phyloP scores from a whole-genome alignment of 495 filamentous ascomycete species.

The Ramalina intermedia region DNA sequence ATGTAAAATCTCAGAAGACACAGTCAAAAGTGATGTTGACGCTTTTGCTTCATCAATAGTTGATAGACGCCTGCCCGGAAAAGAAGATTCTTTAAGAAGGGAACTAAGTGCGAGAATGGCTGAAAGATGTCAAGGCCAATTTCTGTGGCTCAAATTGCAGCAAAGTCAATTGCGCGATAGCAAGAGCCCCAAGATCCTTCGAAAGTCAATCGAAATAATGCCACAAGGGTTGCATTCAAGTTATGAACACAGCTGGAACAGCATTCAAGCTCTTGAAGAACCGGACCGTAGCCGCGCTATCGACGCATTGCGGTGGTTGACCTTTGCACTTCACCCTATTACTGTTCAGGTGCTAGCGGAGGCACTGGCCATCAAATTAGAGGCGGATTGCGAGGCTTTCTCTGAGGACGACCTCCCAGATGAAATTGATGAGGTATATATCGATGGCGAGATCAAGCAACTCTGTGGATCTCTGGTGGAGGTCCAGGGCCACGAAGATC shows the following conservation, averaged over 20 bases:
- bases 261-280: slow-evolving; percentile 10
- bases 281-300: slow-evolving; percentile 13
- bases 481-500: not conserved
- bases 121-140: slow-evolving; percentile 18
- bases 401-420: slow-evolving; percentile 15
- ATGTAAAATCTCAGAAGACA: slow-evolving; percentile 9
- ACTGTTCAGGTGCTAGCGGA: slow-evolving; percentile 18
- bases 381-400: slow-evolving; percentile 6
- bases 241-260: slow-evolving; percentile 19
- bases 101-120: slow-evolving; percentile 13
- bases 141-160: slow-evolving; percentile 18
- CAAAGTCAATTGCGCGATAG: slow-evolving; percentile 9
- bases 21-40: slow-evolving; percentile 10
- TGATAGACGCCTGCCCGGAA: slow-evolving; percentile 11
- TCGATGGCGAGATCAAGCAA: slow-evolving; percentile 13
- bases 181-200: slow-evolving; percentile 14
- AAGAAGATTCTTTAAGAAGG: slow-evolving; percentile 6
- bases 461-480: slow-evolving; percentile 20
- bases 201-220: slow-evolving; percentile 12
- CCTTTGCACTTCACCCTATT: slow-evolving; percentile 16
- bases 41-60: slow-evolving; percentile 13
- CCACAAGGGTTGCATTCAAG: slow-evolving; percentile 13
- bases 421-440: slow-evolving; percentile 13
- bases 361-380: slow-evolving; percentile 10
- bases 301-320: slow-evolving; percentile 16